Evolutionary conservation across 805 yeast species (phyloP).

Genomic region (Wickerhamomyces alni): DNA sequence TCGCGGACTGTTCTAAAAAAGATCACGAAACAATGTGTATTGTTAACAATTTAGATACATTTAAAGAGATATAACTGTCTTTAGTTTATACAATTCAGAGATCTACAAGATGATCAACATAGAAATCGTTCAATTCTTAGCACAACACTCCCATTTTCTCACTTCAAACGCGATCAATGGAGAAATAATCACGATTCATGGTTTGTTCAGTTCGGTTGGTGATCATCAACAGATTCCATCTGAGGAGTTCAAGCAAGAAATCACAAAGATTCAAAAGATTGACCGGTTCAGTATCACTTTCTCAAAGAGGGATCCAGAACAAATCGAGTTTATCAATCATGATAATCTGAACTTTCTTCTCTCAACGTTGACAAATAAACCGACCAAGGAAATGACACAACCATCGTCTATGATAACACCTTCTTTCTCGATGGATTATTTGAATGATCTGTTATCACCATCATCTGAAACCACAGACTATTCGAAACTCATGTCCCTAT

Average conservation of each 20-base stretch:
- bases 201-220: slow-evolving; percentile 8
- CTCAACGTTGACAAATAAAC: neutral
- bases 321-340: slow-evolving; percentile 15
- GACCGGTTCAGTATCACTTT: slow-evolving; percentile 9
- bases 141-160: slow-evolving; percentile 7
- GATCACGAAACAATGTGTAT: too few species aligned
- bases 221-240: neutral
- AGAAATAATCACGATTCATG: slow-evolving; percentile 4
- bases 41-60: too few species aligned
- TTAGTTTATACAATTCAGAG: too few species aligned
- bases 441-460: slow-evolving; percentile 4
- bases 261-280: slow-evolving; percentile 3
- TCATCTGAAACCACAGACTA: slow-evolving; percentile 4
- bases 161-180: slow-evolving; percentile 14
- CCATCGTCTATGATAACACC: too few species aligned
- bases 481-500: slow-evolving; percentile 7
- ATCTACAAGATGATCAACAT: neutral
- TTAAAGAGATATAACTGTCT: too few species aligned
- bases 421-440: neutral
- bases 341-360: slow-evolving; percentile 8
- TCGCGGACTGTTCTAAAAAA: too few species aligned
- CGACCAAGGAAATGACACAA: too few species aligned
- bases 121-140: slow-evolving; percentile 7
- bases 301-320: neutral
- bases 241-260: slow-evolving; percentile 6